phyloP scores from a whole-genome alignment of 2,329 filamentous ascomycete genomes.

The Pseudogymnoascus sp. region DNA sequence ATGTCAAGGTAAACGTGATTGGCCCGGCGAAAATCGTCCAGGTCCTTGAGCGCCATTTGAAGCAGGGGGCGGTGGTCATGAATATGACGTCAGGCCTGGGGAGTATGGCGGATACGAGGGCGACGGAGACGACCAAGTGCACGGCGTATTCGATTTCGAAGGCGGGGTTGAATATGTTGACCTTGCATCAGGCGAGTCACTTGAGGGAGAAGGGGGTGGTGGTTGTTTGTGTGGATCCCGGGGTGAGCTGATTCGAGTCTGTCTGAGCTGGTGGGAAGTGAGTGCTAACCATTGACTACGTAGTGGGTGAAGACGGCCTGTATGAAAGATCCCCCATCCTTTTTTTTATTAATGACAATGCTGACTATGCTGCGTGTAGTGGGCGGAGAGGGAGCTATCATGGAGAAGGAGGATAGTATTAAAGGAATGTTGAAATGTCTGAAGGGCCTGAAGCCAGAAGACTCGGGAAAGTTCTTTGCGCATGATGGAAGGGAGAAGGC shows the following conservation, averaged over 20 bases:
- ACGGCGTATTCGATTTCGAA: slow-evolving; percentile 18
- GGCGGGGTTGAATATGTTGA: slow-evolving; percentile 18
- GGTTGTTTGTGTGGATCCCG: slow-evolving; percentile 10
- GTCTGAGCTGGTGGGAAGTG: not conserved
- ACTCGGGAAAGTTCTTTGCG: slow-evolving; percentile 4
- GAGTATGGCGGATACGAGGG: not conserved
- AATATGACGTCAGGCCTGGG: slow-evolving; percentile 15
- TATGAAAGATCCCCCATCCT: not conserved
- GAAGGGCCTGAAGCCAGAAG: not conserved
- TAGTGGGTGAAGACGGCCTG: slow-evolving; percentile 10
- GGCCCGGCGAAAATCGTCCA: slow-evolving; percentile 40
- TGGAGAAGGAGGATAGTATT: slow-evolving; percentile 11
- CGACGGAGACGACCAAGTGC: not conserved
- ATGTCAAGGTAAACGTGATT: slow-evolving; percentile 39
- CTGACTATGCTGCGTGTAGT: not conserved
- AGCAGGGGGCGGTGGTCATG: slow-evolving; percentile 15
- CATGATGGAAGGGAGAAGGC: not conserved
- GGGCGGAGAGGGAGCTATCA: not conserved
- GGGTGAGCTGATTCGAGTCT: not conserved
- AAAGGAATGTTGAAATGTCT: not conserved
- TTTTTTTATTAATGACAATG: not conserved
- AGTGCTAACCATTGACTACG: not conserved
- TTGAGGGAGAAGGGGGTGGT: not conserved
- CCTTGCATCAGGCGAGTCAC: not conserved
- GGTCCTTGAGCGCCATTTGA: slow-evolving; percentile 23